Evolutionary conservation across 2,329 filamentous ascomycete genomes (phyloP), one percentile per base, ranked within the genome.

Genomic region (Alternaria gansuensis): DNA sequence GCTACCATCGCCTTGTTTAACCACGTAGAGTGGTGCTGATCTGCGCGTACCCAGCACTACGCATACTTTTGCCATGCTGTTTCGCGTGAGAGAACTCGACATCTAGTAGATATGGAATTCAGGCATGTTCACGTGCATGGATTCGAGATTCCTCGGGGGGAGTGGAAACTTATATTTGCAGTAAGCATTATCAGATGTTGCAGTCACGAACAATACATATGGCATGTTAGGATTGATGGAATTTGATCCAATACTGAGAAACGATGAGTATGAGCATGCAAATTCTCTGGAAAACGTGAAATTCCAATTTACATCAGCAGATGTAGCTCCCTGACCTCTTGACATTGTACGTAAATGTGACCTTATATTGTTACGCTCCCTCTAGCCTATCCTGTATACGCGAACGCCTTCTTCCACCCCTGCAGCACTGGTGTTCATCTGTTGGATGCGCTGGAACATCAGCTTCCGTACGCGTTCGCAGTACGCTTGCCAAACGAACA

Each of bases 401-500:
- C 14, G 29, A 33, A 46, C 44, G 2, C 29, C 44, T 3, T 33
- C 29, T 28, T 46, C 44, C 5, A 23, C 23, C 28, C 29, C 21
- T 33, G 21, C 21, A 24, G 44, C 31, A 34, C 21, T 23, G 8
- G 24, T 33, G 29, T 14, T 24, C 2, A 46, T 23, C 14, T 46
- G 44, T 21, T 17, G n/a, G 13, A 33, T 46, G 13, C 17, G 43
- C 43, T 21, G n/a, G 26, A 28, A 45, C 28, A 28, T 28, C 23
- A 51, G 13, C 21, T 4, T 26, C 8, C 40, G 46, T 23, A 21
- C 49, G 5, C 41, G 41, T 6, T 24, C 23, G 40, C 34, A 46
- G 34, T 57, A 57, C 10, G 50, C 55, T 36, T 58, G 50, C 28
- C 51, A 51, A 0, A 51, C 37, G 23, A 56, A 26, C 40, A 59